Percentiles rank a stretch among this genome's conserved stretches.
Conservation (phyloP, 1,284 basidiomycete genomes). For the Apiotrichum gracile region DNA sequence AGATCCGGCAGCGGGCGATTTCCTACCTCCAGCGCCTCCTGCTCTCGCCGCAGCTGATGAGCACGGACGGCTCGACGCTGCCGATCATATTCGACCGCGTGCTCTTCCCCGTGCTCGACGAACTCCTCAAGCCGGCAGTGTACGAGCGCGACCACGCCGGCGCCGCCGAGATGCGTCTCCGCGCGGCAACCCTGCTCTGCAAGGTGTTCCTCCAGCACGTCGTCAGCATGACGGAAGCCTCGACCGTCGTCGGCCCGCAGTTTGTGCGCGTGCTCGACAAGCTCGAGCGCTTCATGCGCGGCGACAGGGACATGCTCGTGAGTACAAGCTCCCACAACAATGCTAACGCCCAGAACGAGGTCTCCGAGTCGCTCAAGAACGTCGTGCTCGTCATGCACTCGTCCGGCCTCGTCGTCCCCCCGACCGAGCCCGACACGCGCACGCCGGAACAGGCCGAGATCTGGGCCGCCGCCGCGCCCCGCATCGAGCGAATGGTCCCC, state of each 20-base stretch:
- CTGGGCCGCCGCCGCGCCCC: constrained; percentile 75
- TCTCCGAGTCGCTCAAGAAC: constrained; percentile 94
- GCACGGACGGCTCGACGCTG: constrained; percentile 56
- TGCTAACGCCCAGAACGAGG: constrained; percentile 83
- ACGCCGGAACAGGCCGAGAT: constrained; percentile 65
- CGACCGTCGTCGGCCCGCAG: constrained; percentile 57
- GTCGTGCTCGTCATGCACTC: constrained; percentile 94
- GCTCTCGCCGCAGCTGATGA: constrained; percentile 68
- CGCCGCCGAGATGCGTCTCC: constrained; percentile 81
- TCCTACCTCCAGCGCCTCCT: constrained; percentile 80
- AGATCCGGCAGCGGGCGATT: constrained; percentile 79
- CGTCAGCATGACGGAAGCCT: constrained; percentile 61
- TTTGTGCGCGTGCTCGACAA: constrained; percentile 92
- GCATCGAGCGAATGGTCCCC: constrained; percentile 81
- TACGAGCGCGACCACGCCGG: constrained; percentile 73
- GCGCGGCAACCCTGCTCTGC: constrained; percentile 81
- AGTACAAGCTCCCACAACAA: constrained; percentile 44
- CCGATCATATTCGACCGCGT: constrained; percentile 83
- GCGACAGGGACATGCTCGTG: constrained; percentile 79
- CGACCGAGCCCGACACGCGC: constrained; percentile 52
- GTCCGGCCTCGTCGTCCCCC: constrained; percentile 70
- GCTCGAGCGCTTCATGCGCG: constrained; percentile 82
- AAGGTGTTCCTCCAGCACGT: constrained; percentile 94
- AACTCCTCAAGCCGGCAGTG: constrained; percentile 78
- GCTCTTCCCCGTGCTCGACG: constrained; percentile 87